Evolutionary conservation across 129 eudicot genomes (phyloP), one percentile per base, ranked within the genome.

Genomic region (Pseudognaphalium luteoalbum): DNA sequence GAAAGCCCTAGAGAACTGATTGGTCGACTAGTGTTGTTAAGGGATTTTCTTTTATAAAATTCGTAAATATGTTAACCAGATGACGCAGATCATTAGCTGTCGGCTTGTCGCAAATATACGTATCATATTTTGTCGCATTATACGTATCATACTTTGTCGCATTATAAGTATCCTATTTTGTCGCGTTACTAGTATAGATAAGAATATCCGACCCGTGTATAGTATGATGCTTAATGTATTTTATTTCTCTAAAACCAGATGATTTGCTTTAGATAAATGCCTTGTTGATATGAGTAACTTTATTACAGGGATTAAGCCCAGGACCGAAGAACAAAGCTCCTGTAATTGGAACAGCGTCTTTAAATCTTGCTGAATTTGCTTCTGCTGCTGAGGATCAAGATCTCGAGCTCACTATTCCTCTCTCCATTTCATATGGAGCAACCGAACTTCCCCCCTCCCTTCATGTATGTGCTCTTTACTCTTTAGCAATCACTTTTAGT

Each of bases 351-450:
- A 84, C 89, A 15, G 94, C 90, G 21, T 77, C 82, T 8, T 74
- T 95, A 81, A 95, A 95, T 78, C 92, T 95, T 75, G 95, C 99
- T 70, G 97, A 91, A 72, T 91, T 75, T 79, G 96, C 89, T 78
- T 37, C 80, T 58, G 76, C 81, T 69, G 76, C 82, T 39, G 91
- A 86, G 65, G 96, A 88, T 57, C 84, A 87, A 64, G 89, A 85
- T 71, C 76, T 82, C 67, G 89, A 91, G 35, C 82, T 95, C 61
- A 78, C 73, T 54, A 83, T 91, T 72, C 99, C 99, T 42, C 83
- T 95, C 76, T 71, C 80, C 21, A 79, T 75, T 66, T 58, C 92
- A 14, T 76, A 83, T 76, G 70, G 75, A 72, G 62, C 83, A 42
- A 76, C 78, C 54, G 96, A 89, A 70, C 70, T 78, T 75, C 73